Percentiles rank a stretch among this genome's conserved stretches.
phyloP scores from a whole-genome alignment of 2,329 filamentous ascomycete species.

The Xylariaceae sp. region DNA sequence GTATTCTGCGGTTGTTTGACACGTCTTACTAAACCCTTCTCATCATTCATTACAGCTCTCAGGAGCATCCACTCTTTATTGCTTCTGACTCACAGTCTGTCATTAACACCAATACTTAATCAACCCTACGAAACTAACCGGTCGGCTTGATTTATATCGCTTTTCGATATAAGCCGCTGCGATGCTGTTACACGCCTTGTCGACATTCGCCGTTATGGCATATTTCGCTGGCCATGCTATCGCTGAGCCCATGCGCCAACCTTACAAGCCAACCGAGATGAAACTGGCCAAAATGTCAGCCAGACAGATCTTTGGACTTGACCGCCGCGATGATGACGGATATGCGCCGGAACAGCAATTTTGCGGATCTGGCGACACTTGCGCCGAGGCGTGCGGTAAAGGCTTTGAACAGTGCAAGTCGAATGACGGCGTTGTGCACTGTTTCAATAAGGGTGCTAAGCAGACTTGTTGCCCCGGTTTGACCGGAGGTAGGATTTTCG shows the following conservation, averaged over 20 bases:
- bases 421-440: slow-evolving; percentile 55
- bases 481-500: slow-evolving; percentile 54
- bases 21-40: slow-evolving; percentile 2
- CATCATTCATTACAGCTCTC: slow-evolving; percentile 13
- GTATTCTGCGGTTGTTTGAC: slow-evolving; percentile 18
- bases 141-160: slow-evolving; percentile 6
- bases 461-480: slow-evolving; percentile 61
- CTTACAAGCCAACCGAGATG: slow-evolving; percentile 31
- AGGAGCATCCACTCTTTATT: slow-evolving; percentile 13
- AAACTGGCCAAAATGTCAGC: slow-evolving; percentile 33
- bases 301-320: slow-evolving; percentile 31
- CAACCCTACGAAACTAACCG: slow-evolving; percentile 3
- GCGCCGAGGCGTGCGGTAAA: slow-evolving; percentile 40
- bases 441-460: slow-evolving; percentile 55
- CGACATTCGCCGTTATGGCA: slow-evolving; percentile 27
- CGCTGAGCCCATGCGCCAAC: slow-evolving; percentile 30
- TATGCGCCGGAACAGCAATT: slow-evolving; percentile 35
- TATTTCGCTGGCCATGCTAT: slow-evolving; percentile 29
- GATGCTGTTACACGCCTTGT: slow-evolving; percentile 31
- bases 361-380: slow-evolving; percentile 34
- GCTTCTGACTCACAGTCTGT: slow-evolving; percentile 16
- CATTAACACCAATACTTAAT: slow-evolving; percentile 5
- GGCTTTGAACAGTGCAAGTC: slow-evolving; percentile 37
- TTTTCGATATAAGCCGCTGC: slow-evolving; percentile 2
- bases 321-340: slow-evolving; percentile 28